Evolutionary conservation across 805 yeast genomes (phyloP), one percentile per base, ranked within the genome.

Genomic region (Kockiozyma suomiensis): DNA sequence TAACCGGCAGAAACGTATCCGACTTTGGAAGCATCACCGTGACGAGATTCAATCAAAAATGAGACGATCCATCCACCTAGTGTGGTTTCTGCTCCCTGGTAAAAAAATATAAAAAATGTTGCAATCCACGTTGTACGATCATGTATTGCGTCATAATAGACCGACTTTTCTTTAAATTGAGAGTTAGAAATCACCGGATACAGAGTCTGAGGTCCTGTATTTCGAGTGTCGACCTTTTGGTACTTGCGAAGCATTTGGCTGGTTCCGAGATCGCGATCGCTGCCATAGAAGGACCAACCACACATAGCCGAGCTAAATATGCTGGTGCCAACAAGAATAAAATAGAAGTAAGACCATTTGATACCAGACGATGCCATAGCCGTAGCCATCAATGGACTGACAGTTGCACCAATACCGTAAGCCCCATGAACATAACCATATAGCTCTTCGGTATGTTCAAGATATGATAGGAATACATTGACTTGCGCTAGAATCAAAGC

Each of bases 51-150:
- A 42, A 83, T 74, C 50, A 87, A 72, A 66, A 80, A 87, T 2
- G 89, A 82, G 50, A 83, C 84, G 17, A 84, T 74, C 91, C 91
- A 87, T 1, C 90, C 86, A 0, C 86, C 90, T 59, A 86, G 73
- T 0, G 87, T 73, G n/a, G 86, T 85, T 70, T 86, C 92, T 1
- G 84, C 81, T 4, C 92, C 93, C 62, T 85, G 81, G 67, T 87
- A 86, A 50, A 83, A 76, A 64, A 86, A 80, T 17, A 85, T 75
- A 66, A 80, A 83, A 1, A 77, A 64, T 7, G 90, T 77, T 63
- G 84, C 72, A 1, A 80, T 65, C 78, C 86, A 75, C 0, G 54
- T 47, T 13, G 30, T n/a, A 2, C 41, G 21, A 26, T 48, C 35
- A 19, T 25, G 32, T 19, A 57, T 28, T 3, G 58, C 50, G 10